Evolutionary conservation across 2,329 filamentous ascomycete genomes (phyloP).

Genomic region (Pseudogymnoascus sp.): DNA sequence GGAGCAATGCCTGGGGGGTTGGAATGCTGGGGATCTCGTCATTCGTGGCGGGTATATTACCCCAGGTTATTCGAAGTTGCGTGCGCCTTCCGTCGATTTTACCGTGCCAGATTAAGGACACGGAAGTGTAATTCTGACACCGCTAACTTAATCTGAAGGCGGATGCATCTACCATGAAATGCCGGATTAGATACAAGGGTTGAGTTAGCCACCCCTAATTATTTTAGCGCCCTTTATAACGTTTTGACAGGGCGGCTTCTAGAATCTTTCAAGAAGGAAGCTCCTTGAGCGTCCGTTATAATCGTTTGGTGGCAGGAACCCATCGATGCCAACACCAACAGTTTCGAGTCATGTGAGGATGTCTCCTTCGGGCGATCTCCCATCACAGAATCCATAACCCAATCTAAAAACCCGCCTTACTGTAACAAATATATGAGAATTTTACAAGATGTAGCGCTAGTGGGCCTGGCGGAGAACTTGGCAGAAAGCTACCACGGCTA

Average conservation of each 20-base stretch:
- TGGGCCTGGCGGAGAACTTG: neutral
- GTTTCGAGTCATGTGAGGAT: constrained; percentile 1
- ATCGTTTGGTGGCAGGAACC: neutral
- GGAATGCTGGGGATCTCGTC: neutral
- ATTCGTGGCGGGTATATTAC: neutral
- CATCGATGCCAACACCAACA: neutral
- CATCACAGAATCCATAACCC: neutral
- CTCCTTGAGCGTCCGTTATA: neutral
- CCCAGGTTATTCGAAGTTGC: neutral
- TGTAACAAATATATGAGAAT: neutral
- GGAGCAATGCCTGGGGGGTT: neutral
- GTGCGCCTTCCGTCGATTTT: neutral
- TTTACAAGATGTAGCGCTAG: neutral
- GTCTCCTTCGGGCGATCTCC: neutral
- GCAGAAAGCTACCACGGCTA: neutral
- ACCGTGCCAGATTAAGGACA: neutral
- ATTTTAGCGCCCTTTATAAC: neutral
- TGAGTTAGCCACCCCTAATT: neutral
- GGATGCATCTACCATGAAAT: neutral
- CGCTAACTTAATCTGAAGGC: neutral
- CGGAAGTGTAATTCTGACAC: neutral
- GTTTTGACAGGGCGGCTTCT: neutral
- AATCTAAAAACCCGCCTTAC: neutral
- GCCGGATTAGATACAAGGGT: neutral
- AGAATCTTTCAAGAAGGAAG: neutral